phyloP scores from a whole-genome alignment of 2,329 filamentous ascomycete genomes.

The Apiospora malaysiana region DNA sequence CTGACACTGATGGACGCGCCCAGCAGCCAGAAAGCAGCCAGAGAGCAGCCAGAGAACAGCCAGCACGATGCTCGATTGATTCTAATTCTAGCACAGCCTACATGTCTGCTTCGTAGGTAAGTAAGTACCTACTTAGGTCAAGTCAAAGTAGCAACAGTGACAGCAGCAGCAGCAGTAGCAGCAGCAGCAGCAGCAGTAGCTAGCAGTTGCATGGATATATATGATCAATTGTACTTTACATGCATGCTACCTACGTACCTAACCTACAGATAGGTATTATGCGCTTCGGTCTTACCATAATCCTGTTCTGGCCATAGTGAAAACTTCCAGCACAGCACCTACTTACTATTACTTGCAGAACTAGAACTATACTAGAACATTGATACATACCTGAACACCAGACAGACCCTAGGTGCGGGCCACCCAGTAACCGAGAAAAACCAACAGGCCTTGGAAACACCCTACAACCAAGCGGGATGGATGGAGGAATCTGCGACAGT shows the following conservation, averaged over 20 bases:
- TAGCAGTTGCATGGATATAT: too few species aligned
- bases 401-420: background rate
- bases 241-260: too few species aligned
- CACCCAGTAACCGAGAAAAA: constrained; percentile 2
- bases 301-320: background rate
- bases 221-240: too few species aligned
- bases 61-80: background rate
- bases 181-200: too few species aligned
- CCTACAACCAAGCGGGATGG: constrained; percentile 8
- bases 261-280: too few species aligned
- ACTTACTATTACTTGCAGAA: background rate
- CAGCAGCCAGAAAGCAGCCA: background rate
- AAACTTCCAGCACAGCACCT: background rate
- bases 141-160: too few species aligned
- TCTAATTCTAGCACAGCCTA: background rate
- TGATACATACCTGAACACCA: too few species aligned
- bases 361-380: background rate
- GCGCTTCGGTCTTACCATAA: too few species aligned
- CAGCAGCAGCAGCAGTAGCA: background rate
- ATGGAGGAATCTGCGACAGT: constrained; percentile 1
- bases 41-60: background rate
- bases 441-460: constrained; percentile 14
- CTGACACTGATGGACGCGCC: background rate
- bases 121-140: too few species aligned
- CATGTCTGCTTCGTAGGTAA: too few species aligned